These are phyloP conservation scores for Diaporthe eres DNA, from an alignment of 2,329 filamentous ascomycete genomes.

Conservation along the genomic window DNA sequence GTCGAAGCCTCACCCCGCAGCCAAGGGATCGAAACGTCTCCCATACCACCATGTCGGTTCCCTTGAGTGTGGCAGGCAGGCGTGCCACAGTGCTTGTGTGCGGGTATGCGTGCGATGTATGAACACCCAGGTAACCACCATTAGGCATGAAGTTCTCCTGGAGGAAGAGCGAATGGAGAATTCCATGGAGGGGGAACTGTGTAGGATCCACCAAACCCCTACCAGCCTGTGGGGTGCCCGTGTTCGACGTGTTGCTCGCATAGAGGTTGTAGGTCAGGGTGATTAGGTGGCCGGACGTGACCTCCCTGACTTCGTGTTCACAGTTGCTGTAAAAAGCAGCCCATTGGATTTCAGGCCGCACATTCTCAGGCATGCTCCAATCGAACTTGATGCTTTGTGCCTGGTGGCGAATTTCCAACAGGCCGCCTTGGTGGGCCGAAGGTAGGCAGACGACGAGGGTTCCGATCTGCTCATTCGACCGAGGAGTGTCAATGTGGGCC, in stretches of 20 bases:
- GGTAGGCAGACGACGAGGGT: neutral
- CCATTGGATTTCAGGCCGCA: neutral
- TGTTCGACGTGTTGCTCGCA: neutral
- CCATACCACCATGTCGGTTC: constrained; percentile 59
- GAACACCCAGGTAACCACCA: constrained; percentile 60
- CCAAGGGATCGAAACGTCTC: constrained; percentile 41
- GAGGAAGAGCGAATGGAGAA: neutral
- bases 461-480: constrained; percentile 41
- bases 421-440: neutral
- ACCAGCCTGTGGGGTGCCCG: fast-evolving
- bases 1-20: neutral
- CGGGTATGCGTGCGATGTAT: constrained; percentile 59
- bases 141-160: constrained; percentile 13
- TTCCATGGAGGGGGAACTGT: neutral
- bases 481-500: neutral
- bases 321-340: constrained; percentile 52
- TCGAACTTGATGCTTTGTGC: neutral
- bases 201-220: neutral
- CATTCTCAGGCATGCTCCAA: neutral
- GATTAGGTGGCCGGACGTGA: constrained; percentile 66
- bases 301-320: constrained; percentile 65
- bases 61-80: constrained; percentile 59
- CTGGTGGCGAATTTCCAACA: neutral
- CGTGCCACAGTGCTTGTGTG: constrained; percentile 52
- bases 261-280: constrained; percentile 70